Percentiles rank a stretch among this genome's conserved stretches.
phyloP scores from a whole-genome alignment of 2,329 filamentous ascomycete genomes.

The Rosellinia necatrix region DNA sequence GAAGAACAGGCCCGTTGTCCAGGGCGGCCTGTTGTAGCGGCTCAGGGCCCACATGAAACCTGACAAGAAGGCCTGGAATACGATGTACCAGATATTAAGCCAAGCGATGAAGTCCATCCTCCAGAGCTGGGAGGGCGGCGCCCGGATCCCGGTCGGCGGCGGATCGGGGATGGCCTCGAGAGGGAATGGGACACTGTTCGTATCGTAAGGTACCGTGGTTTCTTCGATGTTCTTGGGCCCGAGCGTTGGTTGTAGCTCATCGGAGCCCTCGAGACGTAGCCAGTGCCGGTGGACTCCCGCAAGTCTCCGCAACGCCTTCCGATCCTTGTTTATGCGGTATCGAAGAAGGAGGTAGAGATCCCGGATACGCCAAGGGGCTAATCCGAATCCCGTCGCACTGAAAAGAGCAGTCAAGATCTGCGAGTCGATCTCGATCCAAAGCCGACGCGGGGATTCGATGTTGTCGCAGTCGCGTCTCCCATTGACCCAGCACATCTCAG shows the following conservation, averaged over 20 bases:
- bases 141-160: conserved; percentile 73
- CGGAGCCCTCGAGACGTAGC: conserved; percentile 73
- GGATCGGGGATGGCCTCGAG: conserved; percentile 64
- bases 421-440: conserved; percentile 84
- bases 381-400: conserved; percentile 83
- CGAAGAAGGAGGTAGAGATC: conserved; percentile 75
- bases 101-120: conserved; percentile 81
- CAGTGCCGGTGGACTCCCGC: conserved; percentile 76
- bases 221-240: conserved; percentile 58
- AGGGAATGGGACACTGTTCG: conserved; percentile 65
- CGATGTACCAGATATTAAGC: conserved; percentile 78
- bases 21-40: conserved; percentile 73
- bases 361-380: conserved; percentile 82
- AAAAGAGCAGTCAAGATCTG: conserved; percentile 85
- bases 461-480: conserved; percentile 64
- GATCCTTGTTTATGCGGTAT: conserved; percentile 61
- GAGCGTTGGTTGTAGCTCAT: conserved; percentile 57
- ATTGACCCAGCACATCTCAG: conserved; percentile 68
- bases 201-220: conserved; percentile 44
- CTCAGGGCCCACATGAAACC: conserved; percentile 85
- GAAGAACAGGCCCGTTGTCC: conserved; percentile 81
- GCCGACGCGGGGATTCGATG: conserved; percentile 74
- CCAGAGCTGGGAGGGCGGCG: conserved; percentile 70
- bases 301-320: conserved; percentile 66
- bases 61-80: conserved; percentile 74